These are phyloP conservation scores for Colletotrichum lupini DNA, from an alignment of 2,329 filamentous ascomycete species.

Conservation along the genomic window DNA sequence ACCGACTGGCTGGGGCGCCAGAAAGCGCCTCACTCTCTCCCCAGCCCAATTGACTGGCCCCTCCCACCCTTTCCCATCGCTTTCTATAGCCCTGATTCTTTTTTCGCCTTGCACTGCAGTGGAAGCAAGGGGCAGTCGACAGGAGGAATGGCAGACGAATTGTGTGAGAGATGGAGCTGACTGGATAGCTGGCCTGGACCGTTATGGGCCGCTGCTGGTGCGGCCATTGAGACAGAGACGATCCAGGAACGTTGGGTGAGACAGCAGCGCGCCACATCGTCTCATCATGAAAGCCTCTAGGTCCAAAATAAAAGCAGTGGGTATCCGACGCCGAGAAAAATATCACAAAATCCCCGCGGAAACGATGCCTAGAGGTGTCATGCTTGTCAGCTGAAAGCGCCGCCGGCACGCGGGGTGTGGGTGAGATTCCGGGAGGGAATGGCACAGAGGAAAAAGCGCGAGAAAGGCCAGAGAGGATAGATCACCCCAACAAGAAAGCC, in stretches of 20 bases:
- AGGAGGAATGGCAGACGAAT: neutral
- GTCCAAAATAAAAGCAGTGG: constrained; percentile 1
- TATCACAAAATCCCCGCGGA: constrained; percentile 1
- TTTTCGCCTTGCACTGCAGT: neutral
- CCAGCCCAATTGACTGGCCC: neutral
- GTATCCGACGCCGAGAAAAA: constrained; percentile 1
- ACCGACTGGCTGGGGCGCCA: constrained; percentile 30
- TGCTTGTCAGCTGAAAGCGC: constrained; percentile 19
- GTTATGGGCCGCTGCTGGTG: neutral
- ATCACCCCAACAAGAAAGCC: neutral
- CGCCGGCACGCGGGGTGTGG: neutral
- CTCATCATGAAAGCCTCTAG: constrained; percentile 33
- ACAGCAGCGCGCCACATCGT: constrained; percentile 30
- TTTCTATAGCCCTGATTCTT: neutral
- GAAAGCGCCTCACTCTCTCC: constrained; percentile 8
- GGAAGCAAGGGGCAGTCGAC: neutral
- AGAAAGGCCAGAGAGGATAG: neutral
- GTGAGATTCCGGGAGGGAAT: neutral
- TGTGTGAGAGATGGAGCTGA: neutral
- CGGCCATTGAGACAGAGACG: neutral
- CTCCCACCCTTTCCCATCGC: neutral
- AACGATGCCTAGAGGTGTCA: constrained; percentile 14
- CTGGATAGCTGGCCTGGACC: neutral
- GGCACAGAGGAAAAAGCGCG: constrained; percentile 2
- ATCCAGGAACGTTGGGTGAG: constrained; percentile 15